Percentiles rank a stretch among this genome's conserved stretches.
These are phyloP conservation scores for Podospora conica DNA, from an alignment of 495 filamentous ascomycete species.

Conservation along the genomic window DNA sequence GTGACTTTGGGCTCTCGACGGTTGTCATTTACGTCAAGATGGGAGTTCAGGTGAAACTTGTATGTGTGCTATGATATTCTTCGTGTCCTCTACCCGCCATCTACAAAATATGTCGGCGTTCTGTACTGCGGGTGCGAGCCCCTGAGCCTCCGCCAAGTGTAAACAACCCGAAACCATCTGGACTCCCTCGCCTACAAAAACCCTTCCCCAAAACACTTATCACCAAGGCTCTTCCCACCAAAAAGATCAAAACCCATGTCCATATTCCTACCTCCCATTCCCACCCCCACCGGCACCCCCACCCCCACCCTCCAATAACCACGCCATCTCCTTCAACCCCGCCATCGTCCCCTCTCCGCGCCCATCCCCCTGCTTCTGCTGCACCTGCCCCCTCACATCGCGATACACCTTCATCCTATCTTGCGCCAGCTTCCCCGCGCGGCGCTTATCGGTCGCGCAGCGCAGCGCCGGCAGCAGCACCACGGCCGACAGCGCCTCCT, in stretches of 20 bases:
- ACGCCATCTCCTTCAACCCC: neutral
- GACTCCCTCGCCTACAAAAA: neutral
- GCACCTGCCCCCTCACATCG: neutral
- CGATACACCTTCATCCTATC: conserved; percentile 5
- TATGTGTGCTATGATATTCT: neutral
- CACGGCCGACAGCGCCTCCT: conserved; percentile 39
- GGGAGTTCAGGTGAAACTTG: neutral
- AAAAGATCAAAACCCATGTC: neutral
- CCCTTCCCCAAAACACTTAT: neutral
- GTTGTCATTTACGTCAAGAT: neutral
- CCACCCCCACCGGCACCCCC: neutral
- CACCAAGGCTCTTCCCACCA: neutral
- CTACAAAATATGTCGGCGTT: neutral
- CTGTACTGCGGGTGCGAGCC: neutral
- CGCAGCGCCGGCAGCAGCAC: conserved; percentile 42
- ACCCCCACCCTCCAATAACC: neutral
- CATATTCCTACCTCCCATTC: neutral
- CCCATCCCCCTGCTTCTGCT: neutral
- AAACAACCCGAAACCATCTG: neutral
- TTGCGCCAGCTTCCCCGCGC: conserved; percentile 7
- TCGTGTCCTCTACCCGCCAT: neutral
- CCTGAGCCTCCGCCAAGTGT: neutral
- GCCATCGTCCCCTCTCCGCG: neutral
- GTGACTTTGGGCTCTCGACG: neutral
- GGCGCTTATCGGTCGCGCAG: conserved; percentile 36